Evolutionary conservation across 306 rosid species (phyloP).

Genomic region (Geum urbanum): DNA sequence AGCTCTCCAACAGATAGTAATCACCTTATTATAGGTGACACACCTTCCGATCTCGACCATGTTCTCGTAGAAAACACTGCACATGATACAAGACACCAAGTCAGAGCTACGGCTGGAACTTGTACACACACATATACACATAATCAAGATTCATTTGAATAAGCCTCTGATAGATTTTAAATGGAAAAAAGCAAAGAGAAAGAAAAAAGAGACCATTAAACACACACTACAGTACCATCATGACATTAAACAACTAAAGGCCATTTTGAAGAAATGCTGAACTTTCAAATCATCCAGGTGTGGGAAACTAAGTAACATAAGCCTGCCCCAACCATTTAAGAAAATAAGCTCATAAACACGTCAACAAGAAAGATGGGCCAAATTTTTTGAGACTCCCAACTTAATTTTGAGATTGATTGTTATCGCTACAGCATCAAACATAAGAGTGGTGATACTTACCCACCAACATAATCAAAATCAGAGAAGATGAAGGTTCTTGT

Average conservation of each 20-base stretch:
- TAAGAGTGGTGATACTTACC: conserved; percentile 46
- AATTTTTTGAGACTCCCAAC: not conserved
- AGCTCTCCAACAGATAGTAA: not conserved
- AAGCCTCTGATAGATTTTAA: not conserved
- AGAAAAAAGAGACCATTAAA: not conserved
- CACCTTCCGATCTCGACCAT: conserved; percentile 72
- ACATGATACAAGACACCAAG: conserved; percentile 16
- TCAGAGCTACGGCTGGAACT: not conserved
- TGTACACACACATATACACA: not conserved
- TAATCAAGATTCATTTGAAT: not conserved
- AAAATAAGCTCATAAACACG: conserved; percentile 1
- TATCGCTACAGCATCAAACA: not conserved
- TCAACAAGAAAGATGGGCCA: not conserved
- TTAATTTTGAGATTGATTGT: not conserved
- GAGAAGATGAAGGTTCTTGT: conserved; percentile 79
- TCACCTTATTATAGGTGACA: conserved; percentile 72
- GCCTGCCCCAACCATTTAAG: not conserved
- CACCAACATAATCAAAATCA: conserved; percentile 73
- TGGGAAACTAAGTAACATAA: not conserved
- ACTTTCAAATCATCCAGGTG: not conserved
- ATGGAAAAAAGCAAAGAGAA: not conserved
- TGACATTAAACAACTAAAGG: not conserved
- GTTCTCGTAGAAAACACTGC: conserved; percentile 79
- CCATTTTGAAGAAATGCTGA: not conserved
- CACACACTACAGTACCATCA: not conserved